These are phyloP conservation scores for Geotrichum siamense DNA, from an alignment of 1,139 yeast genomes.

Conservation along the genomic window DNA sequence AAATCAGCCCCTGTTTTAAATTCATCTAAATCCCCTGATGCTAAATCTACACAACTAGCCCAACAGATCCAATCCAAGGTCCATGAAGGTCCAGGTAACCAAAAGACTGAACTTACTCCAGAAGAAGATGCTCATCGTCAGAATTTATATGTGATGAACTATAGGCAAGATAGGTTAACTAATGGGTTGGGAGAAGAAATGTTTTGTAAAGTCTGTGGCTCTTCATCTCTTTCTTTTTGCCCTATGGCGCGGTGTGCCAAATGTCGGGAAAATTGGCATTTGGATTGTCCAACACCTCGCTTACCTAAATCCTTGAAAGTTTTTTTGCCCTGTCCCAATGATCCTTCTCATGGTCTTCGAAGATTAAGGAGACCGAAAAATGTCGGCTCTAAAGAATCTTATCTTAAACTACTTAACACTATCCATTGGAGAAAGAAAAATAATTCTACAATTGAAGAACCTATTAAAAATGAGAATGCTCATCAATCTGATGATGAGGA, in stretches of 20 bases:
- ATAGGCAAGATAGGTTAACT: conserved; percentile 33
- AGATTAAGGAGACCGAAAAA: conserved; percentile 46
- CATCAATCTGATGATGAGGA: not conserved
- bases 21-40: too few relatives aligned
- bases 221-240: conserved; percentile 52
- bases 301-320: conserved; percentile 66
- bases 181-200: conserved; percentile 49
- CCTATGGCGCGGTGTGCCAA: conserved; percentile 75
- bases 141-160: conserved; percentile 2
- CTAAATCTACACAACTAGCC: too few relatives aligned
- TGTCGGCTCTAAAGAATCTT: conserved; percentile 2
- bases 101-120: too few relatives aligned
- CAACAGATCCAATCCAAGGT: too few relatives aligned
- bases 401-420: too few relatives aligned
- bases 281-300: conserved; percentile 81
- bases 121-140: not conserved
- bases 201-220: conserved; percentile 70
- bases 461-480: not conserved
- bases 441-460: too few relatives aligned
- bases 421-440: too few relatives aligned
- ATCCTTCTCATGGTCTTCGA: conserved; percentile 42
- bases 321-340: conserved; percentile 94
- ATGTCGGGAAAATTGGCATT: conserved; percentile 84
- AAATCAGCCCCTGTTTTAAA: too few relatives aligned
- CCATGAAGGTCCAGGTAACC: too few relatives aligned